These are phyloP conservation scores for Colletotrichum endophyticum DNA, from an alignment of 2,329 filamentous ascomycete species.

Conservation along the genomic window DNA sequence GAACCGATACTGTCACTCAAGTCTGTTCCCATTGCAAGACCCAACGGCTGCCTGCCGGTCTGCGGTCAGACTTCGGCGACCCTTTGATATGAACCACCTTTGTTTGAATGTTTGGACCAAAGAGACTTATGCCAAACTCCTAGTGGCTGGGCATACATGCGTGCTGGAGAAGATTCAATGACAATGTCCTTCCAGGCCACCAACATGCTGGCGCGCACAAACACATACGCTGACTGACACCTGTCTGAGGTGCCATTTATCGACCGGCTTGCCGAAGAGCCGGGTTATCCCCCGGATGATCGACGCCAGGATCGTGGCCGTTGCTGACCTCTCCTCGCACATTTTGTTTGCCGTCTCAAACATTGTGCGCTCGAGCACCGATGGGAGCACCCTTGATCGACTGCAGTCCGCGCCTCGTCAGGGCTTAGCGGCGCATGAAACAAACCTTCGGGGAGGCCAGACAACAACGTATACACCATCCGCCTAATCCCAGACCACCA, in stretches of 20 bases:
- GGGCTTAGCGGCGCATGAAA: constrained; percentile 12
- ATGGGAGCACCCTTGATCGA: not conserved
- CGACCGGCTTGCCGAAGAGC: not conserved
- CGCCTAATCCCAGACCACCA: not conserved
- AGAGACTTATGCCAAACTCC: not conserved
- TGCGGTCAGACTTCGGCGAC: not conserved
- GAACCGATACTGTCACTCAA: not conserved
- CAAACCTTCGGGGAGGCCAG: constrained; percentile 17
- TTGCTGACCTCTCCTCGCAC: not conserved
- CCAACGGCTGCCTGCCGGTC: not conserved
- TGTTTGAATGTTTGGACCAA: not conserved
- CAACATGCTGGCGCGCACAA: not conserved
- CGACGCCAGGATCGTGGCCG: not conserved
- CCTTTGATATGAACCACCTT: not conserved
- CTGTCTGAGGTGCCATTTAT: constrained; percentile 9
- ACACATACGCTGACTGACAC: not conserved
- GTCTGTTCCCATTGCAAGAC: not conserved
- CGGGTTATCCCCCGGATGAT: not conserved
- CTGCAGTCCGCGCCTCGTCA: not conserved
- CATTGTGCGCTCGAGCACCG: constrained; percentile 6
- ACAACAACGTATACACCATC: not conserved
- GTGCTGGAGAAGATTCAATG: not conserved
- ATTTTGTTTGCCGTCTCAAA: constrained; percentile 11
- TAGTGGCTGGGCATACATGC: not conserved
- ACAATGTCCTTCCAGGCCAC: not conserved